Evolutionary conservation across 1,284 basidiomycete species (phyloP).

Genomic region (Apiotrichum brassicae): DNA sequence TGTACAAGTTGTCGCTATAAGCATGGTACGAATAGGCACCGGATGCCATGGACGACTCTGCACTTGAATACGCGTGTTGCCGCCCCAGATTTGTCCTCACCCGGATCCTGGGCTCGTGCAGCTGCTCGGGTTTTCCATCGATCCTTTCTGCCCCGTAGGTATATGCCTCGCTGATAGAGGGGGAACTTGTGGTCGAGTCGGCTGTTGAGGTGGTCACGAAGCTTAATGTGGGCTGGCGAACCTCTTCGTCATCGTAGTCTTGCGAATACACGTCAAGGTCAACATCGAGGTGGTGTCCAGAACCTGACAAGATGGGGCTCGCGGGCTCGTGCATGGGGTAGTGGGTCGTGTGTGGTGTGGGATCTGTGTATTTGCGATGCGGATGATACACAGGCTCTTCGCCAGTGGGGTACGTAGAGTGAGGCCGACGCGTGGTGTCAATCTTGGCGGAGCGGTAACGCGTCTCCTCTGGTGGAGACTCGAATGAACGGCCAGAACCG

Average conservation of each 20-base stretch:
- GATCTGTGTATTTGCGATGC: constrained; percentile 39
- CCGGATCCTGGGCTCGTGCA: constrained; percentile 30
- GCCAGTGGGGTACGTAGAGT: constrained; percentile 27
- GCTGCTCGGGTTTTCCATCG: constrained; percentile 22
- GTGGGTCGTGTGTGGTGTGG: constrained; percentile 20
- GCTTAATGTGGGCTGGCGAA: constrained; percentile 39
- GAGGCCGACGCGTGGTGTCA: constrained; percentile 25
- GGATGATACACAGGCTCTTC: constrained; percentile 22
- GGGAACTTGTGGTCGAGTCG: constrained; percentile 38
- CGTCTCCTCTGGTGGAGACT: constrained; percentile 15
- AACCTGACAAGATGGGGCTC: constrained; percentile 7
- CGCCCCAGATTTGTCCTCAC: constrained; percentile 32
- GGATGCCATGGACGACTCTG: constrained; percentile 41
- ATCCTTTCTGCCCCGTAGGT: constrained; percentile 22
- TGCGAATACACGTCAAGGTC: constrained; percentile 39
- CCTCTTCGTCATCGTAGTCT: constrained; percentile 26
- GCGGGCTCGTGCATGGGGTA: constrained; percentile 12
- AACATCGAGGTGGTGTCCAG: constrained; percentile 30
- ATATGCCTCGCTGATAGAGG: constrained; percentile 30
- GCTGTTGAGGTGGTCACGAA: constrained; percentile 42
- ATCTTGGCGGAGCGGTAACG: constrained; percentile 17
- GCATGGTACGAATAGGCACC: constrained; percentile 35
- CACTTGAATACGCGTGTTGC: constrained; percentile 40
- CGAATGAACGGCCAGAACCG: constrained; percentile 1
- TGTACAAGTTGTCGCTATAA: constrained; percentile 25